phyloP scores from a whole-genome alignment of 1,139 yeast genomes.

The Scheffersomyces cryptocercus region DNA sequence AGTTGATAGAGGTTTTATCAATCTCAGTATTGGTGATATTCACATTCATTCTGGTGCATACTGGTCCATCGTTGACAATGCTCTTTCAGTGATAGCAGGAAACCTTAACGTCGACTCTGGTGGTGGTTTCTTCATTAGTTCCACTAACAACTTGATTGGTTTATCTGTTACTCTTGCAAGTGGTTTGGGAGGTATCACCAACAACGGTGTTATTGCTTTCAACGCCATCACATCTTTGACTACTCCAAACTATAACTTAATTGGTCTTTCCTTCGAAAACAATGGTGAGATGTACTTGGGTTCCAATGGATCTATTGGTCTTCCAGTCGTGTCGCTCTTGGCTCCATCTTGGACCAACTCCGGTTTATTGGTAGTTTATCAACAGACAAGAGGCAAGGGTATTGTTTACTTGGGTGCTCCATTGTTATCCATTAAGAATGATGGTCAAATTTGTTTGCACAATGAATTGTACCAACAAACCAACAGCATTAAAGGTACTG shows the following conservation, averaged over 20 bases:
- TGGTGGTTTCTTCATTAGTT: slow-evolving; percentile 26
- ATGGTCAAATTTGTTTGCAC: slow-evolving; percentile 22
- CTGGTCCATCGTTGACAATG: slow-evolving; percentile 36
- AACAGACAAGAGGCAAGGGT: slow-evolving; percentile 13
- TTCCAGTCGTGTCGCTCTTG: slow-evolving; percentile 15
- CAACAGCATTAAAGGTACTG: slow-evolving; percentile 17
- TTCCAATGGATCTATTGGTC: slow-evolving; percentile 7
- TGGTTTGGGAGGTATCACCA: slow-evolving; percentile 7
- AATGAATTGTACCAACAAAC: slow-evolving; percentile 20
- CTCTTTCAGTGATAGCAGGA: slow-evolving; percentile 23
- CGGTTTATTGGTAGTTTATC: slow-evolving; percentile 18
- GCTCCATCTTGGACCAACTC: slow-evolving; percentile 19
- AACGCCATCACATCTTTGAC: slow-evolving; percentile 12
- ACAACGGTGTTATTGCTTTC: slow-evolving; percentile 14
- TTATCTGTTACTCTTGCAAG: slow-evolving; percentile 9
- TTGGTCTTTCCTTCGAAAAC: slow-evolving; percentile 10
- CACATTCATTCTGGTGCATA: slow-evolving; percentile 28
- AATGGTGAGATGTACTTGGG: slow-evolving; percentile 10
- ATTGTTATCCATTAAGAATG: slow-evolving; percentile 12
- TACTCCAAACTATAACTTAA: slow-evolving; percentile 9
- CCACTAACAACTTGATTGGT: slow-evolving; percentile 7
- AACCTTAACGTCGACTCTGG: slow-evolving; percentile 21
- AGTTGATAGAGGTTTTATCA: slow-evolving; percentile 19
- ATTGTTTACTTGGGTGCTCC: slow-evolving; percentile 17
- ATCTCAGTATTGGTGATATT: slow-evolving; percentile 24